phyloP scores from a whole-genome alignment of 106 monocot species.

The Xerophyta viscosa region DNA sequence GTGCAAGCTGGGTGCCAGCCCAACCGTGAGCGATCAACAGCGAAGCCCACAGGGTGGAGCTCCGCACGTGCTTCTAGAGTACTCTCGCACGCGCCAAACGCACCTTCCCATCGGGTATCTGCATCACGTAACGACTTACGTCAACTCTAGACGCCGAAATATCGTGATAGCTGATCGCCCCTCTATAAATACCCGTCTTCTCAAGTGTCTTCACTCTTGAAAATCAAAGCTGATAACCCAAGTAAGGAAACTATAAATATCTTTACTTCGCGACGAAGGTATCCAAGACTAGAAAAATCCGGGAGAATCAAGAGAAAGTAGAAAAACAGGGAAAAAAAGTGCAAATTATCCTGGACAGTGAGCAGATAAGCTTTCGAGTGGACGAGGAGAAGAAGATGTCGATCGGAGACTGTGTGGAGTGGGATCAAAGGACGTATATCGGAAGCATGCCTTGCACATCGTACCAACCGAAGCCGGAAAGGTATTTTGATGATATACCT shows the following conservation, averaged over 20 bases:
- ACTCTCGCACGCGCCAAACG: background rate
- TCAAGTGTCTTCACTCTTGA: background rate
- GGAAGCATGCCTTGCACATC: background rate
- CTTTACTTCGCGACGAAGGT: background rate
- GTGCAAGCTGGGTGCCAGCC: too few species aligned
- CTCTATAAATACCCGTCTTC: background rate
- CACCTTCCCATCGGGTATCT: background rate
- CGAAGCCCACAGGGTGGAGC: background rate
- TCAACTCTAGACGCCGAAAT: background rate
- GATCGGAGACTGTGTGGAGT: background rate
- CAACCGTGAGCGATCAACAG: too few species aligned
- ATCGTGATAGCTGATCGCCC: background rate
- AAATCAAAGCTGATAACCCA: too few species aligned
- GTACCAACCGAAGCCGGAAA: background rate
- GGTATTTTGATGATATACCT: background rate
- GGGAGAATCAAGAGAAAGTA: background rate
- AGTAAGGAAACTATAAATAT: background rate
- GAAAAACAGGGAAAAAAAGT: background rate
- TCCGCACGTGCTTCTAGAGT: background rate
- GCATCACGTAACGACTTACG: background rate
- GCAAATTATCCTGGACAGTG: too few species aligned
- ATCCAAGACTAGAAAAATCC: background rate
- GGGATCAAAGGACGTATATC: background rate
- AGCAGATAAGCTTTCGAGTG: too few species aligned
- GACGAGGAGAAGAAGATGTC: slow-evolving; percentile 1